Evolutionary conservation across 1,284 basidiomycete species (phyloP), one percentile per base, ranked within the genome.

Genomic region (Marasmius fiardii): DNA sequence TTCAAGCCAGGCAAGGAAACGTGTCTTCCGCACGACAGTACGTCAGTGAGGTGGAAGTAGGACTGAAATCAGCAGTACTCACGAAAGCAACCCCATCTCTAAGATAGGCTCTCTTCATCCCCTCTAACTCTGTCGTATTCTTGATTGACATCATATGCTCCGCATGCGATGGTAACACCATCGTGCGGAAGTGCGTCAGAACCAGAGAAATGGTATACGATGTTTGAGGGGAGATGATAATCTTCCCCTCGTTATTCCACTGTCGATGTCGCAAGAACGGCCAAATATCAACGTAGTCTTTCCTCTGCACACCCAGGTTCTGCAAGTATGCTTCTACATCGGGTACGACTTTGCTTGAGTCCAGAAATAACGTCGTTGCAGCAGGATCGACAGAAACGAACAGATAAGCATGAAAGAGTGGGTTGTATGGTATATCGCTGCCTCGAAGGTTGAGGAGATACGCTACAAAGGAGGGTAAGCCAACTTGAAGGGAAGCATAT

Each of bases 31-130:
- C 48, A 24, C 57, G 64, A 67, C 61, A 64, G 68, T 10, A 66
- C 53, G 51, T 8, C 28, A 26, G 51, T 53, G 24, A n/a, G n/a
- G n/a, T n/a, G 14, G 39, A 61, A 54, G 49, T 21, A 8, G 35
- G 21, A 33, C 5, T 41, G 20, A 49, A 43, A 7, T 47, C 52
- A 59, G 48, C 47, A 57, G 34, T 33, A 79, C 82, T 65, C 67
- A 94, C 94, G 70, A 90, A 94, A n/a, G 93, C 90, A 34, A 83
- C 89, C 18, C 95, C 96, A 69, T 99, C 96, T 47, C 95, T 82
- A 6, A 94, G 71, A 71, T 98, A 98, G 0, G 94, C 93, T 51
- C 83, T 78, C 55, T 85, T 81, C 71, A 97, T 76, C 1, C 95
- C 94, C 51, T 89, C 82, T 50, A 96, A 76, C 73, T 98, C 95